A percentile compares a stretch with the other conserved stretches of the same genome.
Conservation (phyloP, 257 asterid genomes). For the Plectranthus barbatus region DNA sequence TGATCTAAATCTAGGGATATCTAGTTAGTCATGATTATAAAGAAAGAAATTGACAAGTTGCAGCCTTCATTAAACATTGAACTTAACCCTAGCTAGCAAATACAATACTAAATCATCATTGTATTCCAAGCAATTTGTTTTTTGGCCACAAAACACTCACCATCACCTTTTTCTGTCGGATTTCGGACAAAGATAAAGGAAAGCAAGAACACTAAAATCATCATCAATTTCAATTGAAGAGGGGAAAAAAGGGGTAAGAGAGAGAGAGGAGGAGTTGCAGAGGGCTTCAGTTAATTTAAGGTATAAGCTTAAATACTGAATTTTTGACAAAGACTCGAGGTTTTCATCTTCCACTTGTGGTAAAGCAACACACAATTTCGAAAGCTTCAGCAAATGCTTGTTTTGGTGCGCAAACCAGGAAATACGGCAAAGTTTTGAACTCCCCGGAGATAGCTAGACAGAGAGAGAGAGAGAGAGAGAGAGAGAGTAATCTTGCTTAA, state of each 20-base stretch:
- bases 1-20: too few species aligned
- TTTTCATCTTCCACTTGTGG: slow-evolving; percentile 25
- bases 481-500: not conserved
- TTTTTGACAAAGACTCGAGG: slow-evolving; percentile 30
- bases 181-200: slow-evolving; percentile 51
- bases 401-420: slow-evolving; percentile 22
- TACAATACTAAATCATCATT: too few species aligned
- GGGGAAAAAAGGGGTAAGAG: slow-evolving; percentile 12
- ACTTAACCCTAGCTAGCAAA: too few species aligned
- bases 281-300: not conserved
- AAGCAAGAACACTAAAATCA: slow-evolving; percentile 29
- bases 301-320: slow-evolving; percentile 22
- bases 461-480: not conserved
- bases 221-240: not conserved
- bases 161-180: slow-evolving; percentile 47
- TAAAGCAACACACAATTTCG: slow-evolving; percentile 26
- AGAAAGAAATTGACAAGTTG: too few species aligned
- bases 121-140: slow-evolving; percentile 34
- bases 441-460: not conserved
- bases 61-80: too few species aligned
- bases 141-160: slow-evolving; percentile 49
- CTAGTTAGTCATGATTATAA: too few species aligned
- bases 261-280: slow-evolving; percentile 14
- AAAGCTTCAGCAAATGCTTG: slow-evolving; percentile 31
- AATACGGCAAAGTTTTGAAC: slow-evolving; percentile 4